phyloP scores from a whole-genome alignment of 2,329 filamentous ascomycete species.

The Colletotrichum graminicola region DNA sequence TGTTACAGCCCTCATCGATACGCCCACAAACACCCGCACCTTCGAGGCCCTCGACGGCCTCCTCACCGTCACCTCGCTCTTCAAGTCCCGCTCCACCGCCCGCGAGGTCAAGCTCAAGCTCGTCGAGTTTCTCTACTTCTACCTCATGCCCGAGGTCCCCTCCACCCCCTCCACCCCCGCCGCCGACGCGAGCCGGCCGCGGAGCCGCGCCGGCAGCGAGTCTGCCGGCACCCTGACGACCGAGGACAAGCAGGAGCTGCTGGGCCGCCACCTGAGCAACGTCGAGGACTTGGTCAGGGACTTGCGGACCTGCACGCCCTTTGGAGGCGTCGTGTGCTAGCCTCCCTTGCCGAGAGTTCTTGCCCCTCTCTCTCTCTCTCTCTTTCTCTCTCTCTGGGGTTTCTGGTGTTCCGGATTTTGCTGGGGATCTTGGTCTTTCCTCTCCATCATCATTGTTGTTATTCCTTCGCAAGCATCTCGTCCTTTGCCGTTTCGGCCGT shows the following conservation, averaged over 20 bases:
- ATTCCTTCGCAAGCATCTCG: conserved; percentile 34
- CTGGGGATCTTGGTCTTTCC: conserved; percentile 13
- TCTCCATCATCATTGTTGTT: conserved; percentile 13
- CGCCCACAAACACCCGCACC: conserved; percentile 87
- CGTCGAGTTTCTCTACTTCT: conserved; percentile 98
- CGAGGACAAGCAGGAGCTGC: conserved; percentile 83
- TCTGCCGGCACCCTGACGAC: conserved; percentile 71
- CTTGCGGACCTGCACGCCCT: conserved; percentile 81
- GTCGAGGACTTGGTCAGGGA: conserved; percentile 89
- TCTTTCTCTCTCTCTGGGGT: conserved; percentile 4
- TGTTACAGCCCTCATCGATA: conserved; percentile 88
- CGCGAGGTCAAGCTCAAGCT: conserved; percentile 94
- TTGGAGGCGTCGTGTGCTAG: conserved; percentile 70
- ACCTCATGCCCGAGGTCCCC: conserved; percentile 91
- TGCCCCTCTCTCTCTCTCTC: conserved; percentile 1
- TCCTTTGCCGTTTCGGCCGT: background rate
- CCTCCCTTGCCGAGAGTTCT: conserved; percentile 24
- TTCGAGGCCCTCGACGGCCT: conserved; percentile 95
- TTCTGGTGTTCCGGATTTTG: conserved; percentile 29
- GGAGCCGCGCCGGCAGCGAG: conserved; percentile 53
- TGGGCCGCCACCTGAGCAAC: conserved; percentile 83
- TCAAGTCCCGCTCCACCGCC: conserved; percentile 87
- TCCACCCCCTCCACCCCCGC: conserved; percentile 64
- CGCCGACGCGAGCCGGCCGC: conserved; percentile 48
- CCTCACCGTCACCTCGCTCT: conserved; percentile 89